A percentile compares a stretch with the other conserved stretches of the same genome.
Evolutionary conservation across 495 filamentous ascomycete genomes (phyloP).

Genomic region (Aspergillus sparsus): DNA sequence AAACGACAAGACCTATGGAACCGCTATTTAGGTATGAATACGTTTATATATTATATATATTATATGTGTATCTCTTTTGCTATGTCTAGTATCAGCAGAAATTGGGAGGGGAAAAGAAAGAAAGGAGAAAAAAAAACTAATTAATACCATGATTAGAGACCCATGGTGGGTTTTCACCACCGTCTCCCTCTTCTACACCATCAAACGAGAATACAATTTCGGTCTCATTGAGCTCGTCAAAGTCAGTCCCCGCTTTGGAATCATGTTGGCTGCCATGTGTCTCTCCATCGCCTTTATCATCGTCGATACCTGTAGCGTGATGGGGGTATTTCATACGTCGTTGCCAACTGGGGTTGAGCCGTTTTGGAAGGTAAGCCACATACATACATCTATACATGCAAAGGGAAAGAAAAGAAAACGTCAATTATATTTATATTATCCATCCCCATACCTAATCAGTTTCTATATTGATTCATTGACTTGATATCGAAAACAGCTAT

Average conservation of each 20-base stretch:
- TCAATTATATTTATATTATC: neutral
- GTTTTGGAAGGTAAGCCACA: conserved; percentile 41
- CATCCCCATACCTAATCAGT: no score
- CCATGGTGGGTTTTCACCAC: conserved; percentile 64
- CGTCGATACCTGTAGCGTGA: conserved; percentile 45
- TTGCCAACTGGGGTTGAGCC: conserved; percentile 41
- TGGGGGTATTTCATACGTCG: conserved; percentile 28
- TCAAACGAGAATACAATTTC: conserved; percentile 56
- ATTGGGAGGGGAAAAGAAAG: neutral
- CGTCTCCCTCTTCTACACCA: conserved; percentile 52
- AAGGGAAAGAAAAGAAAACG: neutral
- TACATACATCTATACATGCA: neutral
- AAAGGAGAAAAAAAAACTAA: neutral
- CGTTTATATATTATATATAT: no score
- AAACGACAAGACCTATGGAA: conserved; percentile 52
- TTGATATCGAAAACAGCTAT: conserved; percentile 30
- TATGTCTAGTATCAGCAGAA: neutral
- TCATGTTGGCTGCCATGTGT: conserved; percentile 57
- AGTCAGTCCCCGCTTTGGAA: conserved; percentile 55
- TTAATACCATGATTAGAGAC: conserved; percentile 39
- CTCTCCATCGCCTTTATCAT: conserved; percentile 56
- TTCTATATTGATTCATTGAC: no score
- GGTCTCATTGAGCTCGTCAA: conserved; percentile 47
- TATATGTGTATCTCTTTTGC: neutral
- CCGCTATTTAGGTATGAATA: conserved; percentile 47